Evolutionary conservation across 2,329 filamentous ascomycete species (phyloP).

Genomic region (Phaeosphaeriaceae sp.): DNA sequence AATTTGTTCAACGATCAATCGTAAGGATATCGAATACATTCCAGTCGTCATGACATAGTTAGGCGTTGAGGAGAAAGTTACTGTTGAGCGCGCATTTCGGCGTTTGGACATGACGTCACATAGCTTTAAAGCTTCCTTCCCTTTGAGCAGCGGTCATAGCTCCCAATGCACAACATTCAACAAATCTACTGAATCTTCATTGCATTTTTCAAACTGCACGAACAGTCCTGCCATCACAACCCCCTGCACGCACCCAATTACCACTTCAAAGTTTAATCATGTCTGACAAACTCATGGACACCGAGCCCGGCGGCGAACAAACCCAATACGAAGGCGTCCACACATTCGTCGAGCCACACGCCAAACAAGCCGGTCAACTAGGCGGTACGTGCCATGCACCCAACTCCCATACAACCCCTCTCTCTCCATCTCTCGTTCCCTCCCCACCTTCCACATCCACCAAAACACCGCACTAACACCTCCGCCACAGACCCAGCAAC

Average conservation of each 20-base stretch:
- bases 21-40: neutral
- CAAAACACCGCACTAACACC: neutral
- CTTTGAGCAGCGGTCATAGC: slow-evolving; percentile 16
- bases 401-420: neutral
- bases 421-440: neutral
- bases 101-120: slow-evolving; percentile 24
- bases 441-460: neutral
- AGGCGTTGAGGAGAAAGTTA: slow-evolving; percentile 19
- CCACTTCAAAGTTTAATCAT: slow-evolving; percentile 41
- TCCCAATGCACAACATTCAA: slow-evolving; percentile 6
- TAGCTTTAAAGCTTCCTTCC: slow-evolving; percentile 9
- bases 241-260: neutral
- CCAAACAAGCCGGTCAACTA: slow-evolving; percentile 64
- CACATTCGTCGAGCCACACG: slow-evolving; percentile 57
- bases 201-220: neutral
- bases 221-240: neutral
- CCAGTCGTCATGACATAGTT: neutral
- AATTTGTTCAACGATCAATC: no score
- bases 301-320: slow-evolving; percentile 65
- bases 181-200: neutral
- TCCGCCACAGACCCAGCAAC: slow-evolving; percentile 13
- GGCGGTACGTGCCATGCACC: slow-evolving; percentile 53
- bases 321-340: slow-evolving; percentile 68
- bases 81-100: slow-evolving; percentile 18
- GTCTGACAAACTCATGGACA: slow-evolving; percentile 65